Conservation (phyloP, 768 basidiomycete genomes). For the Neoboletus magnificus region DNA sequence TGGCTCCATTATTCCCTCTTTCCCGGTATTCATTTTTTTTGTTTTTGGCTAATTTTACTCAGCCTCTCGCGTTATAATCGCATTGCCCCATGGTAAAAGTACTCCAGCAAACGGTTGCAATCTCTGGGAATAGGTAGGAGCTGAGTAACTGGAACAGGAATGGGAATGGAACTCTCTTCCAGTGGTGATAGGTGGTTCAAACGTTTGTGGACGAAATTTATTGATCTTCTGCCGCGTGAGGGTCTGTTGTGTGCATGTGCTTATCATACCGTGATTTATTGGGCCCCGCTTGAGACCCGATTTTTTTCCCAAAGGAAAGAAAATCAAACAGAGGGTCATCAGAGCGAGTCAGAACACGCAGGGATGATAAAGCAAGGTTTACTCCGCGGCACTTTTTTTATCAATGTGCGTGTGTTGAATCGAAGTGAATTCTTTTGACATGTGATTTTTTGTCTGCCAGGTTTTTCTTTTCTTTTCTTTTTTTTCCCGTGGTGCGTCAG, state of each 20-base stretch:
- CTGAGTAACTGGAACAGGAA: conserved; percentile 2
- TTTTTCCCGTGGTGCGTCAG: neutral
- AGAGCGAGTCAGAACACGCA: neutral
- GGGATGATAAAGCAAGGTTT: neutral
- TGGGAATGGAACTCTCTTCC: conserved; percentile 11
- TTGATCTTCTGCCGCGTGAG: conserved; percentile 19
- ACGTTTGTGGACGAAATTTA: neutral
- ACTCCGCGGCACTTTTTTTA: neutral
- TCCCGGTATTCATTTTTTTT: neutral
- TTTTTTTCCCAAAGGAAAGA: neutral
- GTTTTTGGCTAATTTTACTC: conserved; percentile 8
- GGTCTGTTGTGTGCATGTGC: neutral
- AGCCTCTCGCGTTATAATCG: neutral
- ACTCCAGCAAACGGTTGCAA: conserved; percentile 1
- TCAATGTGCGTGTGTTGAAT: neutral
- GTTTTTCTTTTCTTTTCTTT: neutral
- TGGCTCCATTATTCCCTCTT: neutral
- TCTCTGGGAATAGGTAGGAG: conserved; percentile 12
- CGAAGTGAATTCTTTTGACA: neutral
- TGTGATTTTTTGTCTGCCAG: neutral
- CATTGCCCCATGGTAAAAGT: neutral
- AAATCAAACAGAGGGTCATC: neutral
- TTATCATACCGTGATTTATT: neutral
- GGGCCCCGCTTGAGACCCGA: neutral
- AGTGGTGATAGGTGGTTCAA: conserved; percentile 10